Evolutionary conservation across 805 yeast genomes (phyloP).

Genomic region (Hanseniaspora thailandica): DNA sequence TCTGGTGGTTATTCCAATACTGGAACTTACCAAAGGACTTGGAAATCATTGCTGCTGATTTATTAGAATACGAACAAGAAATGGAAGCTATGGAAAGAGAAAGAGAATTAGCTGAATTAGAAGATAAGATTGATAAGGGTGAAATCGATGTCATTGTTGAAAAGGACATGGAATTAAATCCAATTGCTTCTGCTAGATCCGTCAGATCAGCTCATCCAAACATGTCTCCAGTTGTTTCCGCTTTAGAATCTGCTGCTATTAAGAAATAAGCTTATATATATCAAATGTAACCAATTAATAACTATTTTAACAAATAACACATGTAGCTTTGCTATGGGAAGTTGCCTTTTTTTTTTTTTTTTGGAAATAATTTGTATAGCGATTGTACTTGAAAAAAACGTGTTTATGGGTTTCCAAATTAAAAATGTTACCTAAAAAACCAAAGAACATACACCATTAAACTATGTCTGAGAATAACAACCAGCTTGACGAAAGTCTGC

Average conservation of each 20-base stretch:
- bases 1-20: constrained; percentile 28
- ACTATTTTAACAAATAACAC: too few species aligned
- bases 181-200: constrained; percentile 1
- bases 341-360: not conserved
- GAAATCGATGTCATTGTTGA: not conserved
- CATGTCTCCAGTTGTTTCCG: constrained; percentile 14
- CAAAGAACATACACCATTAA: not conserved
- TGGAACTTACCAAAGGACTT: constrained; percentile 33
- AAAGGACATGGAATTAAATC: constrained; percentile 10
- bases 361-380: too few species aligned
- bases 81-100: constrained; percentile 9
- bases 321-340: too few species aligned
- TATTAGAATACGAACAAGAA: constrained; percentile 23
- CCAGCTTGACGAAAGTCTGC: not conserved
- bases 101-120: not conserved
- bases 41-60: constrained; percentile 26
- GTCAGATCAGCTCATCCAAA: not conserved
- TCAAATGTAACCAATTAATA: not conserved
- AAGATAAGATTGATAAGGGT: not conserved
- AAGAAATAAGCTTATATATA: constrained; percentile 1
- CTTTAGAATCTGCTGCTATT: constrained; percentile 8
- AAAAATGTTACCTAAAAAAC: too few species aligned
- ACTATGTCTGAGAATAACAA: not conserved
- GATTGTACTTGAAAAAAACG: too few species aligned
- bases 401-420: too few species aligned